phyloP scores from a whole-genome alignment of 1,139 yeast species.

The Hyphopichia khmerensis region DNA sequence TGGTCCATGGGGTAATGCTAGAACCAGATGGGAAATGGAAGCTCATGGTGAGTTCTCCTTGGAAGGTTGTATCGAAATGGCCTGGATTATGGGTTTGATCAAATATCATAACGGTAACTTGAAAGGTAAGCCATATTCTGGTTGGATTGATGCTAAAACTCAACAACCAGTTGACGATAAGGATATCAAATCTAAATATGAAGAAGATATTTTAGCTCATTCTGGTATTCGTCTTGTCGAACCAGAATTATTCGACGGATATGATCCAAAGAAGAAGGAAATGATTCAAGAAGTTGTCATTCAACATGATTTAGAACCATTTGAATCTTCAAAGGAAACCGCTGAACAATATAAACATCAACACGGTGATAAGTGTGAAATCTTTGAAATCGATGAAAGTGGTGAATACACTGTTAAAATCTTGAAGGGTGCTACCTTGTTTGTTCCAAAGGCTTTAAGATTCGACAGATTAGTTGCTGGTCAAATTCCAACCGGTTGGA shows the following conservation, averaged over 20 bases:
- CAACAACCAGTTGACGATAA: conserved; percentile 91
- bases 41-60: conserved; percentile 92
- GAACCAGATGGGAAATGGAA: conserved; percentile 99
- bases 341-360: conserved; percentile 92
- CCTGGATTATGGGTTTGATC: conserved; percentile 98
- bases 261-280: conserved; percentile 91
- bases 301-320: conserved; percentile 94
- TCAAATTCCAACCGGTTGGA: conserved; percentile 98
- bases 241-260: conserved; percentile 91
- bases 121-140: conserved; percentile 85
- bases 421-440: conserved; percentile 89
- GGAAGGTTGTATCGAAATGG: conserved; percentile 99
- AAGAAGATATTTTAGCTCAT: conserved; percentile 82
- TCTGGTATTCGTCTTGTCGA: conserved; percentile 96
- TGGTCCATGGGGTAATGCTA: conserved; percentile 99
- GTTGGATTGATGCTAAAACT: conserved; percentile 97
- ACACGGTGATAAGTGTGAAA: conserved; percentile 93
- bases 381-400: conserved; percentile 81
- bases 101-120: conserved; percentile 90
- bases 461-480: conserved; percentile 98
- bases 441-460: conserved; percentile 92
- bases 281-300: conserved; percentile 92
- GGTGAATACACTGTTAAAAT: conserved; percentile 91
- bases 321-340: conserved; percentile 91
- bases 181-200: conserved; percentile 90